These are phyloP conservation scores for Penicillium bialowiezense DNA, from an alignment of 495 filamentous ascomycete species.

Conservation along the genomic window DNA sequence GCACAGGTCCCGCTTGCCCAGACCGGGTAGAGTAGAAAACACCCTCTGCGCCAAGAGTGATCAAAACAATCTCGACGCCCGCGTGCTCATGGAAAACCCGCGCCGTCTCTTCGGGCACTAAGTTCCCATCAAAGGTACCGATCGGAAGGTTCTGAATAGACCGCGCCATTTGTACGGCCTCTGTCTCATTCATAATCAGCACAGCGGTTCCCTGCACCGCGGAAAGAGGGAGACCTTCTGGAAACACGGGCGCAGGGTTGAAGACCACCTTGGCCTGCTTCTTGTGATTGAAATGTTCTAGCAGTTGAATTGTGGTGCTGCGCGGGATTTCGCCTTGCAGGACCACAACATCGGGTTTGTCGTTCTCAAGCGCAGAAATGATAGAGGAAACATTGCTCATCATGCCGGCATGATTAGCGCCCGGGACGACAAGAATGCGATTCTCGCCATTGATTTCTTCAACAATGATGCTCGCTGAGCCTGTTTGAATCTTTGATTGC, in stretches of 20 bases:
- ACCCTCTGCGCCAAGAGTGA: slow-evolving; percentile 74
- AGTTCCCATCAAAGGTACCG: background rate
- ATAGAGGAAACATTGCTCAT: slow-evolving; percentile 13
- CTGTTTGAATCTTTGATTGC: slow-evolving; percentile 16
- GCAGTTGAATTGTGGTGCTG: slow-evolving; percentile 59
- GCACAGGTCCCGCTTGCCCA: slow-evolving; percentile 32
- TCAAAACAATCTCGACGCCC: slow-evolving; percentile 62
- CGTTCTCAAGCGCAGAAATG: slow-evolving; percentile 2
- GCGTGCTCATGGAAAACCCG: slow-evolving; percentile 51
- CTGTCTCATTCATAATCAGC: slow-evolving; percentile 79
- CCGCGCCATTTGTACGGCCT: slow-evolving; percentile 61
- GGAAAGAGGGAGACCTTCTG: slow-evolving; percentile 42
- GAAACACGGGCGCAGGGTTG: slow-evolving; percentile 73
- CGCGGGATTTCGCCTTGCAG: slow-evolving; percentile 80
- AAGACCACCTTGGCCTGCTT: slow-evolving; percentile 14
- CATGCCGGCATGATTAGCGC: slow-evolving; percentile 60
- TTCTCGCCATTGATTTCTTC: slow-evolving; percentile 58
- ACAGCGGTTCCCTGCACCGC: slow-evolving; percentile 60
- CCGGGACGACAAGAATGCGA: slow-evolving; percentile 69
- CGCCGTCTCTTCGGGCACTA: slow-evolving; percentile 41
- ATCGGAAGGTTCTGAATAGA: slow-evolving; percentile 18
- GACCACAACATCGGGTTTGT: slow-evolving; percentile 55
- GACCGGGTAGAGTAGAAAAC: slow-evolving; percentile 46
- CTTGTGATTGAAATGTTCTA: slow-evolving; percentile 48
- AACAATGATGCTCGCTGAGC: slow-evolving; percentile 27